Evolutionary conservation across 164 flowering plant species (phyloP).

Genomic region (Annona squamosa): DNA sequence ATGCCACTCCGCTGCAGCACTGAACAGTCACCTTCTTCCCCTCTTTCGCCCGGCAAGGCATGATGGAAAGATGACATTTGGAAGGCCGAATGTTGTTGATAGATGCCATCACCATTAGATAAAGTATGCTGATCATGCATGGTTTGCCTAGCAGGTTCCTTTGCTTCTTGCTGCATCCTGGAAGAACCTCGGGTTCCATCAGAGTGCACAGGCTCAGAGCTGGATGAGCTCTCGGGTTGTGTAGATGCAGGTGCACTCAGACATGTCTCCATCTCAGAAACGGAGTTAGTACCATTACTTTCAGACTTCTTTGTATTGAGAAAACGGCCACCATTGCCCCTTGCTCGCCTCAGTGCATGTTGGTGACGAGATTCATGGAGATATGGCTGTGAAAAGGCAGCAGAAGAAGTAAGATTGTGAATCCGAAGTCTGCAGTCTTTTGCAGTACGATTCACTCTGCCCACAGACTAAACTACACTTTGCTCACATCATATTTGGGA

Average conservation of each 20-base stretch:
- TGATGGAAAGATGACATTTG: slow-evolving; percentile 29
- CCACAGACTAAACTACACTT: too few species aligned
- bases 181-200: slow-evolving; percentile 29
- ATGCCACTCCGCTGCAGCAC: slow-evolving; percentile 55
- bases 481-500: too few species aligned
- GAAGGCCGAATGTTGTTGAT: slow-evolving; percentile 25
- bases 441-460: too few species aligned
- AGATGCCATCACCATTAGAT: slow-evolving; percentile 23
- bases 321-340: slow-evolving; percentile 90
- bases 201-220: slow-evolving; percentile 33
- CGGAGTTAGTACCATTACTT: slow-evolving; percentile 17
- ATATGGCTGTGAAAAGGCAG: slow-evolving; percentile 52
- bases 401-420: not conserved
- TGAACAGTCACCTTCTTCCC: slow-evolving; percentile 47
- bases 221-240: slow-evolving; percentile 38
- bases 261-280: slow-evolving; percentile 21
- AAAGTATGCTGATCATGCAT: slow-evolving; percentile 13
- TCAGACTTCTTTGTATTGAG: slow-evolving; percentile 58
- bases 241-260: slow-evolving; percentile 19
- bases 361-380: slow-evolving; percentile 94
- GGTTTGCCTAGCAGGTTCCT: slow-evolving; percentile 13
- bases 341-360: slow-evolving; percentile 82
- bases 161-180: slow-evolving; percentile 23
- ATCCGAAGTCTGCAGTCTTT: not conserved
- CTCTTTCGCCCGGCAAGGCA: slow-evolving; percentile 25